These are phyloP conservation scores for Coriaria nepalensis DNA, from an alignment of 306 rosid genomes.

Conservation along the genomic window DNA sequence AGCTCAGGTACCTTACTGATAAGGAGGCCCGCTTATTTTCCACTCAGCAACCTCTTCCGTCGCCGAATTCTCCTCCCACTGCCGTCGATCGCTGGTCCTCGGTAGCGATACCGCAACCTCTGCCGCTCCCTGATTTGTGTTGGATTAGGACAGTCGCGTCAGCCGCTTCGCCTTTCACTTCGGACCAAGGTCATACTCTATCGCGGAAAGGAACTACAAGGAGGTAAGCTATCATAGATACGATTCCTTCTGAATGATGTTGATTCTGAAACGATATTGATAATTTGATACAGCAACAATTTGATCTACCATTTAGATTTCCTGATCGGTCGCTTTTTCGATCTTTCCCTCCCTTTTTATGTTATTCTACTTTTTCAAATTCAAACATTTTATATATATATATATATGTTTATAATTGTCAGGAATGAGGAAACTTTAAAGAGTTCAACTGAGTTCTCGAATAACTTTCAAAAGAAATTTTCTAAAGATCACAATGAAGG, in stretches of 20 bases:
- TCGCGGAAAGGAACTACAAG: slow-evolving; percentile 18
- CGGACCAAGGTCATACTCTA: slow-evolving; percentile 13
- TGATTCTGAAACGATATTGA: no score
- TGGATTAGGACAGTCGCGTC: slow-evolving; percentile 26
- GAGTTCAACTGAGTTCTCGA: slow-evolving; percentile 15
- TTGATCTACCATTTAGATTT: neutral
- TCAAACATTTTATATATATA: no score
- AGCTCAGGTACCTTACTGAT: slow-evolving; percentile 38
- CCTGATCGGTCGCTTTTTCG: neutral
- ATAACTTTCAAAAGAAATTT: slow-evolving; percentile 20
- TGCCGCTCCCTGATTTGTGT: slow-evolving; percentile 49
- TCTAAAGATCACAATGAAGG: slow-evolving; percentile 17
- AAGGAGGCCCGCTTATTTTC: slow-evolving; percentile 22
- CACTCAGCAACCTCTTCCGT: slow-evolving; percentile 16
- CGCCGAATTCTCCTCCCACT: slow-evolving; percentile 30
- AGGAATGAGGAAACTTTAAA: slow-evolving; percentile 36
- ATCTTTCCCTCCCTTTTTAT: neutral
- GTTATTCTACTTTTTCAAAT: no score
- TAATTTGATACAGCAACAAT: no score
- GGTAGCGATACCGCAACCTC: slow-evolving; percentile 36
- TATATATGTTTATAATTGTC: slow-evolving; percentile 8
- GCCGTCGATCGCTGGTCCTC: slow-evolving; percentile 29
- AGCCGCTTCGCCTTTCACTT: slow-evolving; percentile 3
- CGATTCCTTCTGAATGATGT: no score
- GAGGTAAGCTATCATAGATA: slow-evolving; percentile 34